Evolutionary conservation across 768 basidiomycete species (phyloP).

Genomic region (Lyophyllum shimeji): DNA sequence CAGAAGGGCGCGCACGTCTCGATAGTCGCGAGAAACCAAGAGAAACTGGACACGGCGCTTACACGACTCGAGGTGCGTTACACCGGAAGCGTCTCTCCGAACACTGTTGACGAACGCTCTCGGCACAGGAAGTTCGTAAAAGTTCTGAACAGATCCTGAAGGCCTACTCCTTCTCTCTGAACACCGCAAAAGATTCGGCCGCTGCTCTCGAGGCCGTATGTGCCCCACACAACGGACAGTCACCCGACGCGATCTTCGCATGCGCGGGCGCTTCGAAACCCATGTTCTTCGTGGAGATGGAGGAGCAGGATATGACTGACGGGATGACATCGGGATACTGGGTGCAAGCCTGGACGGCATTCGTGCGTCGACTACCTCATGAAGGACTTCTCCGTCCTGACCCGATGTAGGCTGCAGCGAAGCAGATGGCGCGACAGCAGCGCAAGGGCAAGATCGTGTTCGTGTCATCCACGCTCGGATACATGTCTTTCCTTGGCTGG

Average conservation of each 20-base stretch:
- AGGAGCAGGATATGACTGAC: conserved; percentile 50
- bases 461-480: conserved; percentile 71
- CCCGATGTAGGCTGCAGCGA: conserved; percentile 56
- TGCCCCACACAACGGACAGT: conserved; percentile 46
- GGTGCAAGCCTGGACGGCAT: conserved; percentile 55
- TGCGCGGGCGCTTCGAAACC: conserved; percentile 78
- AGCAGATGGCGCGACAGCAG: conserved; percentile 58
- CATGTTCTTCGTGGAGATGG: conserved; percentile 73
- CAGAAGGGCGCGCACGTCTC: conserved; percentile 77
- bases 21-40: conserved; percentile 77
- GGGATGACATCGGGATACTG: conserved; percentile 45
- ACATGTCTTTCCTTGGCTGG: conserved; percentile 78
- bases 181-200: conserved; percentile 46
- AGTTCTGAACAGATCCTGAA: conserved; percentile 58
- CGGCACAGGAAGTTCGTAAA: conserved; percentile 47
- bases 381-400: neutral
- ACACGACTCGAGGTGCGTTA: conserved; percentile 62
- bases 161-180: conserved; percentile 65
- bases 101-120: neutral
- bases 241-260: conserved; percentile 74
- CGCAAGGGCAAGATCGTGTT: conserved; percentile 72
- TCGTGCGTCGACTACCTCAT: conserved; percentile 32
- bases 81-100: conserved; percentile 24
- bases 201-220: conserved; percentile 64
- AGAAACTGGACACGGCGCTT: conserved; percentile 60